Evolutionary conservation across 768 basidiomycete species (phyloP), one percentile per base, ranked within the genome.

Genomic region (Tulasnella sp.): DNA sequence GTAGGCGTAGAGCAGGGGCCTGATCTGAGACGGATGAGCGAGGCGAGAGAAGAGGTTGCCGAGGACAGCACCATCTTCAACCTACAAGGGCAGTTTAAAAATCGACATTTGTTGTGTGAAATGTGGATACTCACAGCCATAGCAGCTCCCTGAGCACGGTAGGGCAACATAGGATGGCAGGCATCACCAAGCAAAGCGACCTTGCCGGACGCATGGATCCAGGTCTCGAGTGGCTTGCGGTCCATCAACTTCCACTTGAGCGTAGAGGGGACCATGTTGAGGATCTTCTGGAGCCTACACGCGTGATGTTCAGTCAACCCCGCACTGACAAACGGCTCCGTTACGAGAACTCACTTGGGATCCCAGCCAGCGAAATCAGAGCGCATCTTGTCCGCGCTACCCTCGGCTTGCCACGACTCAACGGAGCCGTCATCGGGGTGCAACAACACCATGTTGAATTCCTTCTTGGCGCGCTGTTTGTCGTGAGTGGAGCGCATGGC

Each of bases 111-210:
- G 27, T 43, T 43, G 9, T 39, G 17, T n/a, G 17, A 39, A 4
- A 32, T 11, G 23, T 0, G 19, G 42, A 36, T 31, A 60, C 62
- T 45, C 51, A 64, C 63, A 19, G 77, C 67, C 65, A 71, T 77
- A 9, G 77, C 76, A 34, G 77, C 72, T 5, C 77, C 78, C 64
- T 79, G 78, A 0, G 76, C 78, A 12, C 73, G 70, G 60, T 78
- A 77, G 2, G 78, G 78, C 63, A 78, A 68, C 75, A 79, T 80
- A 1, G 79, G 74, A 64, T 80, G 79, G 45, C 77, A 78, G 0
- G 78, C 71, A 62, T 80, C 79, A 1, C 79, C 79, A 0, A 80
- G 67, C 14, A 80, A 64, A 3, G 67, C 72, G 1, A 79, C 67
- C 23, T 66, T 73, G 2, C 72, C 73, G 15, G 67, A 66, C 34